Conservation (phyloP, 169 alveolate species). For the Plasmodium adleri region DNA sequence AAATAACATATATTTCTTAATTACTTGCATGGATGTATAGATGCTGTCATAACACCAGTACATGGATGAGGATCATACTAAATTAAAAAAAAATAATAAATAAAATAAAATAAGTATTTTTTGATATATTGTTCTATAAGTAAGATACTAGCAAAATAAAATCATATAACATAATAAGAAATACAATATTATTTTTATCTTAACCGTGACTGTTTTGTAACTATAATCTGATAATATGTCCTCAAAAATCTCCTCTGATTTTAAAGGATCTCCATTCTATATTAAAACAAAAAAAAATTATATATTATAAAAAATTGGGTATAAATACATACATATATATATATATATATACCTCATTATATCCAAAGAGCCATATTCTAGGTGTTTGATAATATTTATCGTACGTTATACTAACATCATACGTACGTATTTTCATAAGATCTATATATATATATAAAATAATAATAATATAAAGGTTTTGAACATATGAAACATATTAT, state of each 20-base stretch:
- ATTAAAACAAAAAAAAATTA: constrained; percentile 8
- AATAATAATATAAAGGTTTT: background rate
- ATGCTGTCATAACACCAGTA: constrained; percentile 84
- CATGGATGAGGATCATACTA: constrained; percentile 90
- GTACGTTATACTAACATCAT: constrained; percentile 81
- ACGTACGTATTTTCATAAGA: constrained; percentile 76
- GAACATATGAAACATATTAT: background rate
- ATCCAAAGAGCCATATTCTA: constrained; percentile 92
- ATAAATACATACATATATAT: background rate
- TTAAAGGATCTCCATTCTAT: constrained; percentile 87
- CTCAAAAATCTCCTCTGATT: constrained; percentile 89
- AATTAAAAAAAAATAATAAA: background rate
- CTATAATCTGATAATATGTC: constrained; percentile 93
- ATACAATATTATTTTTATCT: background rate
- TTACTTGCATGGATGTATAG: constrained; percentile 92
- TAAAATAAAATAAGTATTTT: background rate
- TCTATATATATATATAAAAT: constrained; percentile 1
- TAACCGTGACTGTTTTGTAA: constrained; percentile 90
- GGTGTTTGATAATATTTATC: constrained; percentile 89
- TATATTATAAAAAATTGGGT: background rate
- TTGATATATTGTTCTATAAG: background rate
- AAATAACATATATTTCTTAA: background rate
- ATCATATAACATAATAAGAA: background rate
- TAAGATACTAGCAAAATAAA: background rate
- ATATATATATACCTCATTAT: constrained; percentile 76